Conservation (phyloP, 345 rosid genomes). For the Salix exigua region DNA sequence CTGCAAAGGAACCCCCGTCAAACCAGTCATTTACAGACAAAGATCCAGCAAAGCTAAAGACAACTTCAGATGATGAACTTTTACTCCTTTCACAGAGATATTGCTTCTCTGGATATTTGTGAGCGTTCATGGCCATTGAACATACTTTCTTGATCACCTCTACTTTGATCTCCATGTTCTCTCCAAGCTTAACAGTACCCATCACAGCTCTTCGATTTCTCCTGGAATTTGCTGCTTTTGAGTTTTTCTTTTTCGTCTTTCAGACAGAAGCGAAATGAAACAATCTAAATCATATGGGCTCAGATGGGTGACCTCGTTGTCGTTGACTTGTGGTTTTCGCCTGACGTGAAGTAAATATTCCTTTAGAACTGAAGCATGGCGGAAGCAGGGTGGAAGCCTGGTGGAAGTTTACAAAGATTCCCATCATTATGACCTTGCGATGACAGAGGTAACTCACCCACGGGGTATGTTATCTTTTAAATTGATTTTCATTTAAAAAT, state of each 20-base stretch:
- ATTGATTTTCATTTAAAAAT: too few species aligned
- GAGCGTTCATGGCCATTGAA: slow-evolving; percentile 35
- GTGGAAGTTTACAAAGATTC: too few species aligned
- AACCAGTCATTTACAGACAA: slow-evolving; percentile 43
- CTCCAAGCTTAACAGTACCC: slow-evolving; percentile 23
- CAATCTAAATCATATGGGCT: neutral
- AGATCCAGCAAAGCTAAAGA: slow-evolving; percentile 51
- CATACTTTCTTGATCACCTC: slow-evolving; percentile 45
- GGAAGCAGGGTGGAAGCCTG: too few species aligned
- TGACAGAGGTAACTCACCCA: too few species aligned
- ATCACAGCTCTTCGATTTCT: slow-evolving; percentile 1
- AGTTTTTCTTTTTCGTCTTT: neutral
- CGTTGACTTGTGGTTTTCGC: neutral
- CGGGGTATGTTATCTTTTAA: too few species aligned
- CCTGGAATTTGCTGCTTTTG: neutral
- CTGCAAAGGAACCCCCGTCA: slow-evolving; percentile 47
- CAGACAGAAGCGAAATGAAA: neutral
- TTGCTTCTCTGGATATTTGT: slow-evolving; percentile 22
- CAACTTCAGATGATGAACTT: slow-evolving; percentile 12
- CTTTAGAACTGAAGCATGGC: too few species aligned
- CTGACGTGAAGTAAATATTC: too few species aligned
- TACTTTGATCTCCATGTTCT: slow-evolving; percentile 18
- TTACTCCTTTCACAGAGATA: slow-evolving; percentile 24
- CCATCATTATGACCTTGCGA: too few species aligned
- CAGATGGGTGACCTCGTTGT: neutral